Percentiles rank a stretch among this genome's conserved stretches.
Conservation (phyloP, 768 basidiomycete species). For the Suillus weaverae region DNA sequence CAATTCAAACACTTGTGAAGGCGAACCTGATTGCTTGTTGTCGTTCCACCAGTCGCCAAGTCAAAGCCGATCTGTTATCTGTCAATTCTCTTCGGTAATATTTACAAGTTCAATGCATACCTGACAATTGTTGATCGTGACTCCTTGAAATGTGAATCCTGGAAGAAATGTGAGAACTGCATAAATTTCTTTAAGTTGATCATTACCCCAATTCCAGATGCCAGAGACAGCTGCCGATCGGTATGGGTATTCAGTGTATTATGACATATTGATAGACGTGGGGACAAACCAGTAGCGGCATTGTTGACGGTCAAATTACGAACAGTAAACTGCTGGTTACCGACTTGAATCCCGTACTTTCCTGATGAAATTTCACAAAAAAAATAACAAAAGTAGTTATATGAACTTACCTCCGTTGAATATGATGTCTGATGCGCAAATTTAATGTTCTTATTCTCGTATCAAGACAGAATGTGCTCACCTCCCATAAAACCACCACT, state of each 20-base stretch:
- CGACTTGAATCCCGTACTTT: constrained; percentile 73
- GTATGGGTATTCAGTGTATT: constrained; percentile 3
- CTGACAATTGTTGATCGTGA: constrained; percentile 46
- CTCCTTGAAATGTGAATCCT: constrained; percentile 58
- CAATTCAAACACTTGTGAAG: not conserved
- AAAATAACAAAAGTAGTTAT: not conserved
- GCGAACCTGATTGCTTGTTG: constrained; percentile 36
- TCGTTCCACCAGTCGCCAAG: constrained; percentile 43
- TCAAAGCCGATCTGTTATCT: constrained; percentile 45
- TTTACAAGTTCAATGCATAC: constrained; percentile 24
- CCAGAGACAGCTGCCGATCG: constrained; percentile 23
- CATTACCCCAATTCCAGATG: constrained; percentile 44
- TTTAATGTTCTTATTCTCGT: not conserved
- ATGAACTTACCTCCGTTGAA: constrained; percentile 45
- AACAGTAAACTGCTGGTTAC: constrained; percentile 84
- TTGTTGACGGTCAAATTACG: constrained; percentile 60
- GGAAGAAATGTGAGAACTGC: constrained; percentile 13
- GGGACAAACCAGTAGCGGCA: constrained; percentile 39
- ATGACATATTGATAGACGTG: not conserved
- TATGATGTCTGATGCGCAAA: constrained; percentile 32
- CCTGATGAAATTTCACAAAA: constrained; percentile 33
- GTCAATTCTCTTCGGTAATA: not conserved
- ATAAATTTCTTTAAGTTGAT: not conserved
- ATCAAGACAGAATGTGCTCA: constrained; percentile 28
- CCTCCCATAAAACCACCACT: constrained; percentile 60